Conservation (phyloP, 2,329 filamentous ascomycete species). For the Penicillium sp. region DNA sequence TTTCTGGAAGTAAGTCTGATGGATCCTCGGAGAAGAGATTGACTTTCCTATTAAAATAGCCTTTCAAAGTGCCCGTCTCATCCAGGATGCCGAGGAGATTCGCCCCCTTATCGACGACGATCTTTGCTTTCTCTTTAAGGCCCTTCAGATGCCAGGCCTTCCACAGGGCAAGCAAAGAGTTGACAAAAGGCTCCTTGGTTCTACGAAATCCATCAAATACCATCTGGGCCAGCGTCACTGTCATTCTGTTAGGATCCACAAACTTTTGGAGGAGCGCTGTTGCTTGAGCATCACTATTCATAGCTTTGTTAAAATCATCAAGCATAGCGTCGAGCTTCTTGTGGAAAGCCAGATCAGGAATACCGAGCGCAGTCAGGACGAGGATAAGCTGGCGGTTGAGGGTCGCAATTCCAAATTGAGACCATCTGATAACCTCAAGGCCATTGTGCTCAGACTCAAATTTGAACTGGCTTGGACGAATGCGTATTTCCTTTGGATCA, state of each 20-base stretch:
- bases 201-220: slow-evolving; percentile 73
- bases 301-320: slow-evolving; percentile 60
- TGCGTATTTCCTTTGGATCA: slow-evolving; percentile 62
- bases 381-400: slow-evolving; percentile 87
- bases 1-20: slow-evolving; percentile 77
- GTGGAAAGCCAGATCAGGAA: slow-evolving; percentile 61
- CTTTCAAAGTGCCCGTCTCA: slow-evolving; percentile 69
- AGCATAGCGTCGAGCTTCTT: slow-evolving; percentile 64
- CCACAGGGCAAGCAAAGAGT: slow-evolving; percentile 76
- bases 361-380: slow-evolving; percentile 72
- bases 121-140: slow-evolving; percentile 86
- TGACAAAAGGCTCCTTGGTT: slow-evolving; percentile 69
- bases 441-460: slow-evolving; percentile 66
- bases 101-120: slow-evolving; percentile 73
- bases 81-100: slow-evolving; percentile 86
- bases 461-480: slow-evolving; percentile 82
- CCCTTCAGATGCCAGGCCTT: slow-evolving; percentile 81
- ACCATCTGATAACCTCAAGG: slow-evolving; percentile 79
- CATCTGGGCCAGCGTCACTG: slow-evolving; percentile 67
- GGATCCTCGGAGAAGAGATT: no score
- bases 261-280: slow-evolving; percentile 63
- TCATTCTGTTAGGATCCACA: slow-evolving; percentile 80
- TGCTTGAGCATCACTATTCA: slow-evolving; percentile 60
- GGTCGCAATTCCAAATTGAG: slow-evolving; percentile 67
- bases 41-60: slow-evolving; percentile 55